phyloP scores from a whole-genome alignment of 352 stramenopile genomes.

The Phytopythium kandeliae region DNA sequence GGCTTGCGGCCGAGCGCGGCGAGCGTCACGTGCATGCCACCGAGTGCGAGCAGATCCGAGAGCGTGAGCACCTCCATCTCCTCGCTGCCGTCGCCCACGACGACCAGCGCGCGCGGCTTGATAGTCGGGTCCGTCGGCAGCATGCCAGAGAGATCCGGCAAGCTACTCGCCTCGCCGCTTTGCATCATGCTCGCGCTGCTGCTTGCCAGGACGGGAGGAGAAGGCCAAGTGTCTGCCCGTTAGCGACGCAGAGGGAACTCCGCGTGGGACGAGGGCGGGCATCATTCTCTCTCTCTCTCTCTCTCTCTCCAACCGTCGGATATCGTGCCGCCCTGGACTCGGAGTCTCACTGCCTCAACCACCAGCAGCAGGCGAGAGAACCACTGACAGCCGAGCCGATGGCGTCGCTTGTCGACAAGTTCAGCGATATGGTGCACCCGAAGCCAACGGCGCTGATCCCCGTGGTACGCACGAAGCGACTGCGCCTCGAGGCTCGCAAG shows the following conservation, averaged over 20 bases:
- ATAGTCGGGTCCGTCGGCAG: slow-evolving; percentile 18
- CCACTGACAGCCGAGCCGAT: slow-evolving; percentile 15
- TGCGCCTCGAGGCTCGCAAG: too few species aligned
- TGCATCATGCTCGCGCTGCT: too few species aligned
- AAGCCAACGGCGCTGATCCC: slow-evolving; percentile 59
- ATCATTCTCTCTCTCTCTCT: too few species aligned
- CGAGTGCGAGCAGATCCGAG: slow-evolving; percentile 53
- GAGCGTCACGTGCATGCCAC: slow-evolving; percentile 50
- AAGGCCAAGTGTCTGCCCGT: not conserved
- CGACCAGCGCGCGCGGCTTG: slow-evolving; percentile 57
- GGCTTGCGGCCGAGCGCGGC: slow-evolving; percentile 45
- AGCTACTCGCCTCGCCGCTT: not conserved
- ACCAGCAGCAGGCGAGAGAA: not conserved
- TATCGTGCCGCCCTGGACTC: not conserved
- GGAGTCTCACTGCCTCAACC: too few species aligned
- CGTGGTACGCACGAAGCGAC: slow-evolving; percentile 24
- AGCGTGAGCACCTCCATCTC: slow-evolving; percentile 64
- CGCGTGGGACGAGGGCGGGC: not conserved
- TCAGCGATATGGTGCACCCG: slow-evolving; percentile 53
- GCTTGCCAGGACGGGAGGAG: too few species aligned
- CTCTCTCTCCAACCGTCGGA: slow-evolving; percentile 5
- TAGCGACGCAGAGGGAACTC: not conserved
- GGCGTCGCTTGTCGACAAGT: slow-evolving; percentile 35
- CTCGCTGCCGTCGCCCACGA: slow-evolving; percentile 57
- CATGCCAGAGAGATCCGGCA: not conserved